Percentiles rank a stretch among this genome's conserved stretches.
phyloP scores from a whole-genome alignment of 1,139 yeast species.

The Entelexis paramagnoliae region DNA sequence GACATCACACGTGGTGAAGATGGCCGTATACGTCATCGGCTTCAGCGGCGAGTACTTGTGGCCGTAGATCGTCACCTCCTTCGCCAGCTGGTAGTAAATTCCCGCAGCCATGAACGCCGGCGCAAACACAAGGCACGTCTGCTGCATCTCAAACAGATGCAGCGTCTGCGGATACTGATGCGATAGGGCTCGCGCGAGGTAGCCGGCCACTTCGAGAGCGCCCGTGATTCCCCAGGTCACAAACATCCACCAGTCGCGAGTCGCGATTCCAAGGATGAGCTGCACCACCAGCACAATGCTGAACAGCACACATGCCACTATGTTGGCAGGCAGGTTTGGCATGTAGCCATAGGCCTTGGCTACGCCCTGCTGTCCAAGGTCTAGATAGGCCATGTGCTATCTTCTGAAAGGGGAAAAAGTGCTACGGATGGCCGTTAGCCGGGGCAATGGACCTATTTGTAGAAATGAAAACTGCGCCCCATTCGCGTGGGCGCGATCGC shows the following conservation, averaged over 20 bases:
- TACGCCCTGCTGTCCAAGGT: too few species aligned
- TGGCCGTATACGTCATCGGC: slow-evolving; percentile 64
- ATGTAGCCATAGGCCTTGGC: slow-evolving; percentile 9
- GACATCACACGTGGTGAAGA: slow-evolving; percentile 56
- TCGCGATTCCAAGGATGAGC: slow-evolving; percentile 35
- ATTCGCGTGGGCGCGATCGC: too few species aligned
- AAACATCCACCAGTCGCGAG: slow-evolving; percentile 63
- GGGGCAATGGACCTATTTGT: too few species aligned
- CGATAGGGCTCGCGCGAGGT: slow-evolving; percentile 45
- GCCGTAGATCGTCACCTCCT: slow-evolving; percentile 60
- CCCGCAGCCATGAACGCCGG: slow-evolving; percentile 88
- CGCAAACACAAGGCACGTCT: slow-evolving; percentile 59
- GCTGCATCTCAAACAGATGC: slow-evolving; percentile 49
- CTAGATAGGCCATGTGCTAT: too few species aligned
- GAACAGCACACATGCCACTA: slow-evolving; percentile 42
- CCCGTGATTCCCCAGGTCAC: slow-evolving; percentile 49
- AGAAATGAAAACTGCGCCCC: too few species aligned
- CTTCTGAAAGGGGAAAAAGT: too few species aligned
- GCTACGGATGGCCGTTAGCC: too few species aligned
- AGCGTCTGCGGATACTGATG: neutral
- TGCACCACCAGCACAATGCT: slow-evolving; percentile 37
- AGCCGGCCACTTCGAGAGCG: slow-evolving; percentile 59
- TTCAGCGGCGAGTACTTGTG: slow-evolving; percentile 47
- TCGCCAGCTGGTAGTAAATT: too few species aligned
- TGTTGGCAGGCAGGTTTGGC: slow-evolving; percentile 36